Base-by-base conservation (phyloP, 768 basidiomycete genomes). In the Leccinum imitatum region DNA sequence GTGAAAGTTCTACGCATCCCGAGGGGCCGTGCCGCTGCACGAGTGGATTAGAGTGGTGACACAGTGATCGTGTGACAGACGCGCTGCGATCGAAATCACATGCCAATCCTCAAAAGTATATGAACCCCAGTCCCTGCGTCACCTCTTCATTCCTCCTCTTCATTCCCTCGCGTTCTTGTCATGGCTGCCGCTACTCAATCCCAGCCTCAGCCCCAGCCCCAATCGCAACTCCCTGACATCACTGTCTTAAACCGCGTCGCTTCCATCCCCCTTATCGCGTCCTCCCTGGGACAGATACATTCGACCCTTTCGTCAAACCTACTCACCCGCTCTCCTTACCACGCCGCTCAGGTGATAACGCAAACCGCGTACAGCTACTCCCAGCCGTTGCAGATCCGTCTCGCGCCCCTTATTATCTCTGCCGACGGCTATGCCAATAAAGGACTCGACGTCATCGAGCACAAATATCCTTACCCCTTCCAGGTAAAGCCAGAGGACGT, bases 391-490 rank as follows among this genome's bases (percentile, higher is more conserved):
- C 87, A 89, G 65, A 75, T 79, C 54, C 82, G 80, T 56, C 75
- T 93, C 21, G 86, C 85, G 0, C 89, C 91, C 8, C 68, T 90
- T 35, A 82, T 91, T 65, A 74, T 78, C 56, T 79, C 82, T 51
- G 88, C 82, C 2, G 84, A 93, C 63, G 82, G 75, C n/a, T 76
- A 75, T 55, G 91, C 87, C 30, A 89, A 90, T 80, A 86, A 83
- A 77, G 87, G 84, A 30, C 80, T 91, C 41, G 90, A 93, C 69
- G 84, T 72, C 19, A 87, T 92, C 56, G 80, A 91, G 77, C 78
- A 81, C 56, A 83, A 83, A 55, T 91, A 86, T 70, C 91, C 91
- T 13, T 87, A 86, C 69, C 84, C 90, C 5, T 93, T 92, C 81
- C 79, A 84, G 60, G 83, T 83, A 17, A 84, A 84, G 67, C 87